These are phyloP conservation scores for Ceriops decandra DNA, from an alignment of 345 rosid species.

Conservation along the genomic window DNA sequence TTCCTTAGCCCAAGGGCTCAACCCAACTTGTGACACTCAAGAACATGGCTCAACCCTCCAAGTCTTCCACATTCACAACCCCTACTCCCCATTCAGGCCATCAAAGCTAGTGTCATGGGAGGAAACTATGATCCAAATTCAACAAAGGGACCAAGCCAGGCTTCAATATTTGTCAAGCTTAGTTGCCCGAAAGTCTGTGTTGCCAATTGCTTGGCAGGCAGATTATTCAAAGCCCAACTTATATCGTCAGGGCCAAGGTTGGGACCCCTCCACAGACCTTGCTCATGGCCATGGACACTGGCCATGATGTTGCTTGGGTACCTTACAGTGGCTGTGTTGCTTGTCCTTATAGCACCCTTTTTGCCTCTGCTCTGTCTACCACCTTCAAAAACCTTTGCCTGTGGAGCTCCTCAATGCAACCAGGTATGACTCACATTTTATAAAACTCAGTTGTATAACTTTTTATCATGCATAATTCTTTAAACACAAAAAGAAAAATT, in stretches of 20 bases:
- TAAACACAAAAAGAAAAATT: no score
- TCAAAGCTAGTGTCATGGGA: conserved; percentile 66
- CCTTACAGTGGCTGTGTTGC: conserved; percentile 84
- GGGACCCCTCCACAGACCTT: conserved; percentile 83
- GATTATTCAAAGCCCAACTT: conserved; percentile 76
- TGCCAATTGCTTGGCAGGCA: conserved; percentile 80
- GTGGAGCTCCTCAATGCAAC: conserved; percentile 69
- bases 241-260: conserved; percentile 61
- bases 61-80: conserved; percentile 71
- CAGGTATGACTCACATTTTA: conserved; percentile 43
- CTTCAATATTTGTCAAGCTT: conserved; percentile 63
- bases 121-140: conserved; percentile 55
- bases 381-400: conserved; percentile 48
- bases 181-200: conserved; percentile 53
- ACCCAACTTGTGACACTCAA: conserved; percentile 42
- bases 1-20: conserved; percentile 30
- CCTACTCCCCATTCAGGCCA: conserved; percentile 68
- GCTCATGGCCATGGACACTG: conserved; percentile 86
- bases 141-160: conserved; percentile 68
- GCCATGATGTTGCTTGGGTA: conserved; percentile 84
- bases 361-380: conserved; percentile 45
- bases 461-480: not conserved
- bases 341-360: conserved; percentile 54
- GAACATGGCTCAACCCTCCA: conserved; percentile 62
- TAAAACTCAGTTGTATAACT: no score